phyloP scores from a whole-genome alignment of 371 early-diverging fungal genomes.

The Mortierella sp. region DNA sequence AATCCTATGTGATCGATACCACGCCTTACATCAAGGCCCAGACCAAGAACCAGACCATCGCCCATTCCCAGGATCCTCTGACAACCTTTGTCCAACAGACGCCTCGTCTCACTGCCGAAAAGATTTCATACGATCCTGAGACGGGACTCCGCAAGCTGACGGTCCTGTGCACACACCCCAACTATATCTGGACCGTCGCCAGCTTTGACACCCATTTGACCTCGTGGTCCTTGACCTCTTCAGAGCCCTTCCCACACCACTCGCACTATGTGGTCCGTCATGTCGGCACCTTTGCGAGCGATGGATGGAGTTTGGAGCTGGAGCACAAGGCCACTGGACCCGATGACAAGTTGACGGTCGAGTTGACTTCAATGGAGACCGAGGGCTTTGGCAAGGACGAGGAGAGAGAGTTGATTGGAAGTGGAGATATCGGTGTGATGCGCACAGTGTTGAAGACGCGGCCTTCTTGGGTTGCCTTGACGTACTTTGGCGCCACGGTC shows the following conservation, averaged over 20 bases:
- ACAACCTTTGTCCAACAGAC: slow-evolving; percentile 57
- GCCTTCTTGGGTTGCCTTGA: slow-evolving; percentile 74
- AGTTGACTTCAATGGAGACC: slow-evolving; percentile 69
- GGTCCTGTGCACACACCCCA: slow-evolving; percentile 66
- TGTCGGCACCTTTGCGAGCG: slow-evolving; percentile 73
- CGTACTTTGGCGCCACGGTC: slow-evolving; percentile 71
- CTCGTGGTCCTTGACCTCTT: slow-evolving; percentile 73
- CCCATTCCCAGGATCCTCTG: slow-evolving; percentile 37
- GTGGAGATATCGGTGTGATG: slow-evolving; percentile 67
- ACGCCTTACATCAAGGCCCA: slow-evolving; percentile 63
- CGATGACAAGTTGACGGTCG: slow-evolving; percentile 63
- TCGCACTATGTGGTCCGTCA: slow-evolving; percentile 74
- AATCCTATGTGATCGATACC: slow-evolving; percentile 71
- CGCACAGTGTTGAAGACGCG: slow-evolving; percentile 62
- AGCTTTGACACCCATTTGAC: slow-evolving; percentile 73
- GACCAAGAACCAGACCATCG: slow-evolving; percentile 51
- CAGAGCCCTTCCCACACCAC: slow-evolving; percentile 56
- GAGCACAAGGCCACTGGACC: slow-evolving; percentile 49
- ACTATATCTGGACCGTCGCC: slow-evolving; percentile 78
- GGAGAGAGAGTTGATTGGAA: slow-evolving; percentile 66
- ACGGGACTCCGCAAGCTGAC: slow-evolving; percentile 69
- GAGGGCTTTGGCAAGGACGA: slow-evolving; percentile 66
- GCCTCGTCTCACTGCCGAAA: slow-evolving; percentile 61
- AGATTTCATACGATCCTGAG: slow-evolving; percentile 63
- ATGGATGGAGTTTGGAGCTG: slow-evolving; percentile 68